Conservation (phyloP, 1,284 basidiomycete genomes). For the Ganoderma boninense region DNA sequence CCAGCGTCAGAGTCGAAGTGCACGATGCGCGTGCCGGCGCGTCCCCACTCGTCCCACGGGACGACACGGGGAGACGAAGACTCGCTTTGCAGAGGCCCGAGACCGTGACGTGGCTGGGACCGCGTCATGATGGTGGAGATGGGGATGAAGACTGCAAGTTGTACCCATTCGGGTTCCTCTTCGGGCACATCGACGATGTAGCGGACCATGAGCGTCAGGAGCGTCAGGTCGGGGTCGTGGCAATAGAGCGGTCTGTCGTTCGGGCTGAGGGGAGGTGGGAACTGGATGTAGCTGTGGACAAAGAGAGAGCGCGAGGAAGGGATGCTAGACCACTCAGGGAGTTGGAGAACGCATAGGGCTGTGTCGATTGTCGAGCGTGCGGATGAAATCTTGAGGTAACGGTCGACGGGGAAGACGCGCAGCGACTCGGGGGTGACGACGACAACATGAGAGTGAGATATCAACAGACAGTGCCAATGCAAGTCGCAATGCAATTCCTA, state of each 20-base stretch:
- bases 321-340: neutral
- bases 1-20: neutral
- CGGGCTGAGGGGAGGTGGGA: neutral
- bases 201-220: neutral
- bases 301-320: neutral
- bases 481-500: neutral
- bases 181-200: neutral
- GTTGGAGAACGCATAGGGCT: neutral
- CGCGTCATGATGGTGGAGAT: neutral
- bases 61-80: neutral
- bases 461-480: neutral
- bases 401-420: neutral
- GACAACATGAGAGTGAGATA: neutral
- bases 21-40: neutral
- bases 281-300: neutral
- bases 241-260: neutral
- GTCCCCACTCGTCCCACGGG: neutral
- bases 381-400: neutral
- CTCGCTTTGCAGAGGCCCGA: no score
- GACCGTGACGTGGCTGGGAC: no score
- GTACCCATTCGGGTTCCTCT: neutral
- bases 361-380: neutral
- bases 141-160: neutral
- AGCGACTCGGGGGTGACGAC: neutral
- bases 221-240: neutral